These are phyloP conservation scores for Fusarium circinatum DNA, from an alignment of 2,329 filamentous ascomycete species.

Conservation along the genomic window DNA sequence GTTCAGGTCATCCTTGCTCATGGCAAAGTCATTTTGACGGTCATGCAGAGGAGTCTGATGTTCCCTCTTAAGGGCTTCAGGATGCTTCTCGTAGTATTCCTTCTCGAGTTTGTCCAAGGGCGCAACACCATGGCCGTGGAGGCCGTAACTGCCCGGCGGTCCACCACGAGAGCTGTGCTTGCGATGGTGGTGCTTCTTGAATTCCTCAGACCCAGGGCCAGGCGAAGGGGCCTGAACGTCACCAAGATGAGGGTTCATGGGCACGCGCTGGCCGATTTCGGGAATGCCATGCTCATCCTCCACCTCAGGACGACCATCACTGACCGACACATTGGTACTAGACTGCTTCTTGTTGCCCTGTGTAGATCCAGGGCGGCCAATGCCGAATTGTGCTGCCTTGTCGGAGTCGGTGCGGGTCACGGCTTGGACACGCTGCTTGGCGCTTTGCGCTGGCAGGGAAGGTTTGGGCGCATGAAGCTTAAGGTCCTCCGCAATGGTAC, in stretches of 20 bases:
- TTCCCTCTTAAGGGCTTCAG: conserved; percentile 81
- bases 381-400: conserved; percentile 83
- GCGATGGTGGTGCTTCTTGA: conserved; percentile 70
- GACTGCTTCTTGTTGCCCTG: conserved; percentile 72
- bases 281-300: conserved; percentile 90
- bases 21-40: conserved; percentile 76
- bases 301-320: conserved; percentile 59
- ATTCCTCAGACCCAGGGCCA: conserved; percentile 60
- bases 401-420: conserved; percentile 94
- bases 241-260: conserved; percentile 91
- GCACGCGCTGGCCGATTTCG: conserved; percentile 90
- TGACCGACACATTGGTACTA: conserved; percentile 65
- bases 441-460: conserved; percentile 81
- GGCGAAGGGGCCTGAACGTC: conserved; percentile 97
- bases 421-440: conserved; percentile 82
- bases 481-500: conserved; percentile 81
- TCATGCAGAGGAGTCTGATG: conserved; percentile 66
- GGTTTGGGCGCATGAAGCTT: conserved; percentile 91
- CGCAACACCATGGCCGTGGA: conserved; percentile 85
- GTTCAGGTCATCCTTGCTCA: conserved; percentile 91
- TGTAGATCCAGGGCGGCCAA: conserved; percentile 71
- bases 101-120: conserved; percentile 86
- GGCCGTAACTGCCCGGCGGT: conserved; percentile 90
- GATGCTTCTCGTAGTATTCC: conserved; percentile 93
- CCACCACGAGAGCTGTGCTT: conserved; percentile 76